These are phyloP conservation scores for Leishmania aethiopica DNA, from an alignment of 208 protist species.

Conservation along the genomic window DNA sequence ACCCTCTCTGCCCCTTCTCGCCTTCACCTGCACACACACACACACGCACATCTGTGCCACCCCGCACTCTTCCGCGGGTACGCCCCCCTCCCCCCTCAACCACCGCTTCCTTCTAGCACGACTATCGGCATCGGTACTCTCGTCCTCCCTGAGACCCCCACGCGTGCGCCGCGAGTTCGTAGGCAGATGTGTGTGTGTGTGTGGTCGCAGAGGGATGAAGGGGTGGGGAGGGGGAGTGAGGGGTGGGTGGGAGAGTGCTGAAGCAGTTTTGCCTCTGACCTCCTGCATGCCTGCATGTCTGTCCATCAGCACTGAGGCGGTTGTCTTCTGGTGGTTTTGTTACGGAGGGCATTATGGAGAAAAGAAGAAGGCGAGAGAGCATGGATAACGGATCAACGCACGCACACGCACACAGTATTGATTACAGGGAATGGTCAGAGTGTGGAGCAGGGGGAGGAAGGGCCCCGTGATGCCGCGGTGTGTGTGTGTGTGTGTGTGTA, in stretches of 20 bases:
- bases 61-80: neutral
- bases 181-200: neutral
- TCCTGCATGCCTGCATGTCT: neutral
- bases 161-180: neutral
- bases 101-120: neutral
- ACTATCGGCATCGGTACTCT: neutral
- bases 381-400: neutral
- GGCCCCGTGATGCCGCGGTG: neutral
- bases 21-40: neutral
- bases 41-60: neutral
- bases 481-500: neutral
- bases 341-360: neutral
- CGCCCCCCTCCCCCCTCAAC: neutral
- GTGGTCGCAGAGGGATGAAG: neutral
- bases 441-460: neutral
- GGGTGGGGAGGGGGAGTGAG: neutral
- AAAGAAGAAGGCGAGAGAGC: neutral
- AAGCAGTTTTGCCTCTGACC: no score
- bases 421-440: neutral
- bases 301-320: neutral
- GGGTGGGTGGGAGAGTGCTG: neutral
- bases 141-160: neutral
- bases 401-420: slow-evolving; percentile 1
- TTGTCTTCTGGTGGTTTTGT: neutral
- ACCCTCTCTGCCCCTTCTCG: neutral